A percentile compares a stretch with the other conserved stretches of the same genome.
phyloP scores from a whole-genome alignment of 805 yeast species.

The Nakazawaea ernobii region DNA sequence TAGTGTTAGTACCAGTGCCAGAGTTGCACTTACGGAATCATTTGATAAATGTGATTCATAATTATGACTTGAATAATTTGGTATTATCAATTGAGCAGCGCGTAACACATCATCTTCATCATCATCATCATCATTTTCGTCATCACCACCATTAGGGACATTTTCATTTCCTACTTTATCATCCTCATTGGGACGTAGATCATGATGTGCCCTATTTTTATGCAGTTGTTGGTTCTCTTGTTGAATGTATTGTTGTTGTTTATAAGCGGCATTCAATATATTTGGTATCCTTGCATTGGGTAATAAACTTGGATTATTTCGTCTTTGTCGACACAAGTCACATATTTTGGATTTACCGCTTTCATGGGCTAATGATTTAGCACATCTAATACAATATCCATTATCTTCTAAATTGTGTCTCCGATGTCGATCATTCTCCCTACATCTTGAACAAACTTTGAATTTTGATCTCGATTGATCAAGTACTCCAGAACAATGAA shows the following conservation, averaged over 20 bases:
- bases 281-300: constrained; percentile 9
- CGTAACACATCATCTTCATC: constrained; percentile 3
- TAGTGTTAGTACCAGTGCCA: constrained; percentile 6
- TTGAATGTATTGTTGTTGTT: neutral
- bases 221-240: neutral
- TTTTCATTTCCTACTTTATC: neutral
- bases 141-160: neutral
- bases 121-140: neutral
- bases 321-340: constrained; percentile 43
- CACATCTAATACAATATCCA: constrained; percentile 63
- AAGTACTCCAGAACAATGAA: constrained; percentile 60
- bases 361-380: constrained; percentile 36
- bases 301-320: constrained; percentile 29
- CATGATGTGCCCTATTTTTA: no score
- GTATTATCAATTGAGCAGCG: constrained; percentile 2
- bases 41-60: constrained; percentile 1
- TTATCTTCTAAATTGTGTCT: constrained; percentile 48
- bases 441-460: constrained; percentile 63
- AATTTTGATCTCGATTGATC: constrained; percentile 37
- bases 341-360: constrained; percentile 58
- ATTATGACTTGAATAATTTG: neutral
- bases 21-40: constrained; percentile 7
- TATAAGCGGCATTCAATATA: constrained; percentile 5
- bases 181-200: no score
- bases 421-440: constrained; percentile 55